Evolutionary conservation across 75 land plant species (phyloP).

Genomic region (Cunninghamia lanceolata): DNA sequence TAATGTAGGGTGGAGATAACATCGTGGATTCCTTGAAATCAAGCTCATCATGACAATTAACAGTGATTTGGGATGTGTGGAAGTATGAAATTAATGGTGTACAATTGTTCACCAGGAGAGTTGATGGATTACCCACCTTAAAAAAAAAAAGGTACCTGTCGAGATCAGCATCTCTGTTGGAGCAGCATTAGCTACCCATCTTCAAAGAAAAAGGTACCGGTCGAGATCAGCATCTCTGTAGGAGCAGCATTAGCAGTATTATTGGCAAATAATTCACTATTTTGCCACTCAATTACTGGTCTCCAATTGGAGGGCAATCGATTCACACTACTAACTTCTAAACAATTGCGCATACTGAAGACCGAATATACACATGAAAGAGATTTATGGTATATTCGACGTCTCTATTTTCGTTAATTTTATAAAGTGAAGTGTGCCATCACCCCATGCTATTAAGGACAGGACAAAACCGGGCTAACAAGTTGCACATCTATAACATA

Average conservation of each 20-base stretch:
- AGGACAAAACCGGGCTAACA: no score
- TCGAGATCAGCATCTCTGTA: not conserved
- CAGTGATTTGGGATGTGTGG: not conserved
- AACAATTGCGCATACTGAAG: no score
- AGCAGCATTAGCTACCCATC: not conserved
- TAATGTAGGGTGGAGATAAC: not conserved
- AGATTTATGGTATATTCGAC: no score
- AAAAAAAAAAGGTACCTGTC: not conserved
- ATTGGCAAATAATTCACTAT: no score
- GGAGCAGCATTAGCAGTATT: not conserved
- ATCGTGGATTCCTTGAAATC: not conserved
- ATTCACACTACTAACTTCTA: no score
- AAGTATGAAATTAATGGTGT: not conserved
- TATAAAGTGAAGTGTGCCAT: no score
- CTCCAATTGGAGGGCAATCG: no score
- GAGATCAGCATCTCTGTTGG: not conserved
- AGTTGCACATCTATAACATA: no score
- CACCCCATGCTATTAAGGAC: no score
- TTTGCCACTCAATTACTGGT: no score
- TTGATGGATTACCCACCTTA: not conserved
- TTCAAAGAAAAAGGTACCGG: not conserved
- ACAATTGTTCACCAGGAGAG: not conserved
- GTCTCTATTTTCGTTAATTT: no score
- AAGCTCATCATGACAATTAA: not conserved
- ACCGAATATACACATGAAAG: no score